These are phyloP conservation scores for Moelleriella libera DNA, from an alignment of 2,329 filamentous ascomycete genomes.

Conservation along the genomic window DNA sequence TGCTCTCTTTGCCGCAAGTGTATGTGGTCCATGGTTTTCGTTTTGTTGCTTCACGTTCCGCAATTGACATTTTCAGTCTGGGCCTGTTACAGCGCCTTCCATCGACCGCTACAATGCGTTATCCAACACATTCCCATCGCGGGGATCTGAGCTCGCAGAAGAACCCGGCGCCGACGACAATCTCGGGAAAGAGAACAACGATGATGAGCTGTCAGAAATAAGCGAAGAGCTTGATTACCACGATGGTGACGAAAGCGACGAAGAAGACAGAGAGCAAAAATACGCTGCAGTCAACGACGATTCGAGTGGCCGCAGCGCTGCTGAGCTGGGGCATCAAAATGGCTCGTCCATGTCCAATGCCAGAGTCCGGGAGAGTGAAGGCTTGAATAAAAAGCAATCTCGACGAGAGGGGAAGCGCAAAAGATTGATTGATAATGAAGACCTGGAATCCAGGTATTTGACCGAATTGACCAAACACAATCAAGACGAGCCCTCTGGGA, in stretches of 20 bases:
- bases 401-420: conserved; percentile 47
- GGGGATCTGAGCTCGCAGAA: conserved; percentile 8
- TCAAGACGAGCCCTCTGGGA: conserved; percentile 39
- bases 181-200: conserved; percentile 9
- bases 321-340: too few species aligned
- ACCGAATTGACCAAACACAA: conserved; percentile 47
- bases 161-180: conserved; percentile 14
- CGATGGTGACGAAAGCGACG: conserved; percentile 8
- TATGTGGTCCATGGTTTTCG: conserved; percentile 27
- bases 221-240: conserved; percentile 11
- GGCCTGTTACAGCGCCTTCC: conserved; percentile 32
- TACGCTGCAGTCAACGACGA: conserved; percentile 15
- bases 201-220: conserved; percentile 17
- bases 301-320: too few species aligned
- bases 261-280: conserved; percentile 11
- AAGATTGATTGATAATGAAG: conserved; percentile 52
- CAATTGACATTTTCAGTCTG: conserved; percentile 22
- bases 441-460: conserved; percentile 59
- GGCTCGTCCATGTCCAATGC: too few species aligned
- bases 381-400: conserved; percentile 12
- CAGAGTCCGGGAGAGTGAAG: too few species aligned
- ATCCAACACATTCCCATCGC: conserved; percentile 15
- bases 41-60: conserved; percentile 7
- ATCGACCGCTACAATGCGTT: conserved; percentile 29
- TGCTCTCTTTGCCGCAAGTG: conserved; percentile 59